Percentiles rank a stretch among this genome's conserved stretches.
Evolutionary conservation across 2,329 filamentous ascomycete genomes (phyloP).

Genomic region (Botrytis squamosa): DNA sequence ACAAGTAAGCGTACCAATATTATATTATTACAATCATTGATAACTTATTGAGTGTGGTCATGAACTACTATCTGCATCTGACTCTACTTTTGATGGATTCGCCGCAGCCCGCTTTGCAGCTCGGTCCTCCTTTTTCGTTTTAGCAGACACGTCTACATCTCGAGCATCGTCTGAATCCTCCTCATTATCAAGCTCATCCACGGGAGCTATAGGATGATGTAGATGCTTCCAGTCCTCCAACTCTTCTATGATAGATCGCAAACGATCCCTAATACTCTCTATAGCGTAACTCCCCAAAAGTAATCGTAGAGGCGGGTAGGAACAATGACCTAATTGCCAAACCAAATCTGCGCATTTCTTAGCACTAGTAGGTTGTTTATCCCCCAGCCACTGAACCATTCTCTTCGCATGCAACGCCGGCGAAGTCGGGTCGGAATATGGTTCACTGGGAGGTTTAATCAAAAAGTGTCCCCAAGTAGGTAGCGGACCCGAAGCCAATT

Average conservation of each 20-base stretch:
- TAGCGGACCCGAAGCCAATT: conserved; percentile 52
- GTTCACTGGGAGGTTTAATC: conserved; percentile 79
- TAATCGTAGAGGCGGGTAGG: conserved; percentile 83
- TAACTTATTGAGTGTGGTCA: background rate
- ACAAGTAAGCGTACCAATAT: background rate
- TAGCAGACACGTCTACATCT: background rate
- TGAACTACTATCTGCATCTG: background rate
- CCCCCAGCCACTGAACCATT: conserved; percentile 92
- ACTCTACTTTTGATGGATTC: background rate
- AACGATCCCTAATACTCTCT: conserved; percentile 86
- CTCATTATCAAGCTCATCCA: conserved; percentile 37
- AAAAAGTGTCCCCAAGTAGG: conserved; percentile 90
- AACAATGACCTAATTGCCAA: conserved; percentile 93
- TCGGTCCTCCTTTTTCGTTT: background rate
- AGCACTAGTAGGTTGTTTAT: conserved; percentile 87
- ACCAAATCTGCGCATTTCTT: conserved; percentile 91
- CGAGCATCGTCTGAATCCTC: conserved; percentile 25
- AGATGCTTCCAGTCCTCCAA: conserved; percentile 90
- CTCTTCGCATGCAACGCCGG: conserved; percentile 86
- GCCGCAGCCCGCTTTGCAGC: background rate
- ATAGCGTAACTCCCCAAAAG: conserved; percentile 93
- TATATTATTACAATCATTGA: conserved; percentile 2
- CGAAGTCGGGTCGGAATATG: conserved; percentile 73
- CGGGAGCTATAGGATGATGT: conserved; percentile 58
- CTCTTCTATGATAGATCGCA: conserved; percentile 91